Percentiles rank a stretch among this genome's conserved stretches.
Evolutionary conservation across 148 eudicot species (phyloP).

Genomic region (Vaccinium corymbosum): DNA sequence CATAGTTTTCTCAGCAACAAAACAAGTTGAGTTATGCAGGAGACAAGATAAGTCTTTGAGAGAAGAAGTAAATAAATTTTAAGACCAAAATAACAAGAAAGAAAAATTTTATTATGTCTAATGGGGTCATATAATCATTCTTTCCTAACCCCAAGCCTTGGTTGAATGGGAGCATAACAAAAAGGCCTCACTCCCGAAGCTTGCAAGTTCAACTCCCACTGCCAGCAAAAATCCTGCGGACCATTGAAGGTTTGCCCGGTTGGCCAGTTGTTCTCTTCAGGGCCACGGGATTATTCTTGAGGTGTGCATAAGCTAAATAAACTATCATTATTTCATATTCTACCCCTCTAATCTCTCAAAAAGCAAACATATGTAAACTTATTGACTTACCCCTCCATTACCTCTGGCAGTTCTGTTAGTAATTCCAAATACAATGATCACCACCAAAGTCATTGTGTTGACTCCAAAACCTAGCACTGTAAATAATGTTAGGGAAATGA

Average conservation of each 20-base stretch:
- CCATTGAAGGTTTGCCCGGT: no score
- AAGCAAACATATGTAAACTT: neutral
- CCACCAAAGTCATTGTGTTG: constrained; percentile 39
- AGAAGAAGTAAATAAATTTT: neutral
- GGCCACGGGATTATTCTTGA: no score
- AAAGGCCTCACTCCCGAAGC: no score
- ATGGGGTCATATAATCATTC: neutral
- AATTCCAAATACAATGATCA: constrained; percentile 34
- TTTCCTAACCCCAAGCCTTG: neutral
- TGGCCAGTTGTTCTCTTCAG: no score
- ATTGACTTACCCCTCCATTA: constrained; percentile 32
- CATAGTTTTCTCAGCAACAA: neutral
- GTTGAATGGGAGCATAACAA: no score
- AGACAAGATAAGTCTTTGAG: neutral
- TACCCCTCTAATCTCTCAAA: neutral
- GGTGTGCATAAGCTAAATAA: no score
- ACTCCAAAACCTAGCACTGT: constrained; percentile 63
- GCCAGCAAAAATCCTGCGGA: no score
- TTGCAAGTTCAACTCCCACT: no score
- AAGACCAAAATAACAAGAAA: neutral
- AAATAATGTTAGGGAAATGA: constrained; percentile 28
- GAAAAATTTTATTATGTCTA: neutral
- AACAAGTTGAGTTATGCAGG: neutral
- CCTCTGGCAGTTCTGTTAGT: constrained; percentile 24
- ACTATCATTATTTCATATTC: no score